Conservation (phyloP, 805 yeast genomes). For the Hermanozyma aechmeae region DNA sequence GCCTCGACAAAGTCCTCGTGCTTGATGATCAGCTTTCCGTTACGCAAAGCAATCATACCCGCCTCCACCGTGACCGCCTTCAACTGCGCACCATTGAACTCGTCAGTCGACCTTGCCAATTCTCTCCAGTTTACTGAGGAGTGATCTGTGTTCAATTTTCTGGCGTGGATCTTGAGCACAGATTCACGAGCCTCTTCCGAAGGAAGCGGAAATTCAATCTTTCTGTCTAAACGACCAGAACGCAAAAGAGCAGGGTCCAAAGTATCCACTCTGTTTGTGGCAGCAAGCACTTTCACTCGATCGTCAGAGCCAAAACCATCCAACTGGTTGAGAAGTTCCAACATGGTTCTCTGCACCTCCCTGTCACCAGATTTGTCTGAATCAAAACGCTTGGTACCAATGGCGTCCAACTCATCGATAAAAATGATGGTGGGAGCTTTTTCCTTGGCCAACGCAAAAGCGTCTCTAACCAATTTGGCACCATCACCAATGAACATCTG, state of each 20-base stretch:
- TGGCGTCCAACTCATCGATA: conserved; percentile 14
- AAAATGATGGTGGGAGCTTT: conserved; percentile 14
- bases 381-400: conserved; percentile 13
- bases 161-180: conserved; percentile 91
- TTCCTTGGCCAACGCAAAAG: conserved; percentile 14
- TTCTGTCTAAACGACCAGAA: conserved; percentile 13
- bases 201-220: conserved; percentile 86
- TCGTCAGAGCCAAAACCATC: conserved; percentile 14
- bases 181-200: conserved; percentile 96
- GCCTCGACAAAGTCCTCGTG: conserved; percentile 99
- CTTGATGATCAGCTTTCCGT: conserved; percentile 81
- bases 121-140: conserved; percentile 95
- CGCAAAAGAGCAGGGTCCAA: conserved; percentile 15
- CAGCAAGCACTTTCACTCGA: conserved; percentile 36
- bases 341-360: conserved; percentile 14
- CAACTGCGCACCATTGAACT: conserved; percentile 97
- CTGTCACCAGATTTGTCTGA: conserved; percentile 14
- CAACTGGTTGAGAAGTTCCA: conserved; percentile 14
- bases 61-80: conserved; percentile 99
- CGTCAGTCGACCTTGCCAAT: conserved; percentile 95
- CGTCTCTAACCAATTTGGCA: conserved; percentile 14
- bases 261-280: conserved; percentile 13
- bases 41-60: conserved; percentile 97
- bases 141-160: conserved; percentile 87
- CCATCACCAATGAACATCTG: conserved; percentile 15